phyloP scores from a whole-genome alignment of 345 rosid genomes.

The Citrus sp. region DNA sequence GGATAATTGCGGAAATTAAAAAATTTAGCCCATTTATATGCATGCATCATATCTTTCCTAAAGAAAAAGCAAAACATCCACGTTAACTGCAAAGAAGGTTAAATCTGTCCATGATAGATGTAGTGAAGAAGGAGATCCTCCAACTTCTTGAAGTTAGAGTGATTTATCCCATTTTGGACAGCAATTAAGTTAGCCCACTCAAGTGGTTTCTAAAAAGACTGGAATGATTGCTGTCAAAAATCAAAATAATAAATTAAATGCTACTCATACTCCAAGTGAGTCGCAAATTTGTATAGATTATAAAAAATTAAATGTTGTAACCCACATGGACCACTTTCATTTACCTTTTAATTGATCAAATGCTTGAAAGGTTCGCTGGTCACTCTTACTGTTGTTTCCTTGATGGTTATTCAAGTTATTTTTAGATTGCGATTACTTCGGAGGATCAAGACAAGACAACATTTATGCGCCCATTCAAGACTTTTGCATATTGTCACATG shows the following conservation, averaged over 20 bases:
- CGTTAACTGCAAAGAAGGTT: background rate
- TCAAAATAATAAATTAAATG: too few species aligned
- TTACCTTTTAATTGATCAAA: too few species aligned
- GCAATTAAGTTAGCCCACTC: background rate
- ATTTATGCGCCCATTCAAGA: too few species aligned
- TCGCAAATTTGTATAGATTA: too few species aligned
- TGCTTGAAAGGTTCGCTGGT: too few species aligned
- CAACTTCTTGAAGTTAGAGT: background rate
- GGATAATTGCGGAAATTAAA: too few species aligned
- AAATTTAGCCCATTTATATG: too few species aligned
- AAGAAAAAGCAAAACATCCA: too few species aligned
- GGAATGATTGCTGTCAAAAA: background rate
- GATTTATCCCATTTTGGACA: background rate
- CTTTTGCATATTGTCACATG: background rate
- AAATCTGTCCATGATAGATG: background rate
- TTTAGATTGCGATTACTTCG: too few species aligned
- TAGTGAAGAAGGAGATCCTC: background rate
- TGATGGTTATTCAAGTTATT: background rate
- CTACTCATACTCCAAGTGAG: background rate
- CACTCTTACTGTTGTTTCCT: background rate
- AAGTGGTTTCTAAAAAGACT: background rate
- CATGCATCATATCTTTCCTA: background rate
- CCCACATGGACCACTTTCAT: background rate
- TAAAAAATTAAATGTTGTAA: too few species aligned
- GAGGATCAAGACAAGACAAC: background rate